Base-by-base conservation (phyloP, 1,139 yeast species). In the Zygosaccharomyces sapae region DNA sequence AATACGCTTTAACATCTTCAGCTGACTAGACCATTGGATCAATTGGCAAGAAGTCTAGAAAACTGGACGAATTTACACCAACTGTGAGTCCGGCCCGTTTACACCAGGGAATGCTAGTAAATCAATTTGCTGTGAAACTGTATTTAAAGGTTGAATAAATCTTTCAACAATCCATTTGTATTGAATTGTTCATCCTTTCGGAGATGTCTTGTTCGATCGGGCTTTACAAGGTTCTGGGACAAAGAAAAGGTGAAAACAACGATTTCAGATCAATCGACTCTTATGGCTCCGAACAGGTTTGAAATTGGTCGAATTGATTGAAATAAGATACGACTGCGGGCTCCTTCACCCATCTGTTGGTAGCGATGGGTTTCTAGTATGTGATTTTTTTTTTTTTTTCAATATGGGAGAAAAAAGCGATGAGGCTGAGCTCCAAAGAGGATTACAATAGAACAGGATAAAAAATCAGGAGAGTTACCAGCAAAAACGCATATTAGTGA, bases 11-110 rank as follows among this genome's bases (percentile, higher is more conserved):
- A n/a, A n/a, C n/a, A n/a, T n/a, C n/a, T n/a, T n/a, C n/a, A n/a
- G n/a, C n/a, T n/a, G n/a, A n/a, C n/a, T n/a, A n/a, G n/a, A n/a
- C n/a, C n/a, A n/a, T n/a, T n/a, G n/a, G n/a, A n/a, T n/a, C n/a
- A n/a, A n/a, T n/a, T n/a, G n/a, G n/a, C n/a, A n/a, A n/a, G n/a
- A n/a, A n/a, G n/a, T n/a, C n/a, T n/a, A 80, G 83, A 55, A 92
- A 92, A 67, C 73, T 92, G 49, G 98, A 98, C 2, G 97, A 92
- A 67, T 92, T 87, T 71, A 96, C 95, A 3, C 86, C 92, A 48
- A 92, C 98, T 2, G 76, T 59, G 63, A 18, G 63, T 51, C 31
- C 50, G 47, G 7, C 56, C 56, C 61, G 57, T 57, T 44, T 44
- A 43, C 24, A 19, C 36, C 25, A 46, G 13, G 18, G n/a, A n/a